phyloP scores from a whole-genome alignment of 257 asterid species.

The Penstemon davidsonii region DNA sequence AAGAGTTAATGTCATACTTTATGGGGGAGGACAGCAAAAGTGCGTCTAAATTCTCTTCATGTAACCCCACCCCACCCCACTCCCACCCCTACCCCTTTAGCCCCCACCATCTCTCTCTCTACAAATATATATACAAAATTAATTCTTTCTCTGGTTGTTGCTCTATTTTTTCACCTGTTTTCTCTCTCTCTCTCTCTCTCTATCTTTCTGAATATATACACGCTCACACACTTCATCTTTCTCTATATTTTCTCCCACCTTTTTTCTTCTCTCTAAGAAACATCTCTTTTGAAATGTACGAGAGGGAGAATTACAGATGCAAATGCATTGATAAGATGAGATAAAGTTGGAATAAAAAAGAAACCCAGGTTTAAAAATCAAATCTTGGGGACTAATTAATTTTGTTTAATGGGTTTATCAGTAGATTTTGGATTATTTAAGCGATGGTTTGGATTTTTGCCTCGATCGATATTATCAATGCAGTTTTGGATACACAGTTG shows the following conservation, averaged over 20 bases:
- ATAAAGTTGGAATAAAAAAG: constrained; percentile 18
- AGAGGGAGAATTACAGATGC: constrained; percentile 19
- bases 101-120: constrained; percentile 20
- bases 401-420: constrained; percentile 20
- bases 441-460: constrained; percentile 29
- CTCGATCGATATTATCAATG: constrained; percentile 48
- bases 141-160: constrained; percentile 7
- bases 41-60: constrained; percentile 92
- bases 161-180: constrained; percentile 33
- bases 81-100: constrained; percentile 6
- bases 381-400: constrained; percentile 18
- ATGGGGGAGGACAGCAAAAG: constrained; percentile 34
- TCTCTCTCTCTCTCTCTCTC: constrained; percentile 28
- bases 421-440: constrained; percentile 16
- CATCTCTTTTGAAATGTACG: constrained; percentile 35
- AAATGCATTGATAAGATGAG: constrained; percentile 24
- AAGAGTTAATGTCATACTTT: constrained; percentile 13
- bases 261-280: constrained; percentile 27
- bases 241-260: constrained; percentile 7
- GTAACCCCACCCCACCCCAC: constrained; percentile 37
- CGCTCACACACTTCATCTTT: neutral
- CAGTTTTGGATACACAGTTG: constrained; percentile 37
- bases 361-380: constrained; percentile 6
- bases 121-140: neutral
- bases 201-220: constrained; percentile 14